phyloP scores from a whole-genome alignment of 2,329 filamentous ascomycete species.

The Aspergillus sp. region DNA sequence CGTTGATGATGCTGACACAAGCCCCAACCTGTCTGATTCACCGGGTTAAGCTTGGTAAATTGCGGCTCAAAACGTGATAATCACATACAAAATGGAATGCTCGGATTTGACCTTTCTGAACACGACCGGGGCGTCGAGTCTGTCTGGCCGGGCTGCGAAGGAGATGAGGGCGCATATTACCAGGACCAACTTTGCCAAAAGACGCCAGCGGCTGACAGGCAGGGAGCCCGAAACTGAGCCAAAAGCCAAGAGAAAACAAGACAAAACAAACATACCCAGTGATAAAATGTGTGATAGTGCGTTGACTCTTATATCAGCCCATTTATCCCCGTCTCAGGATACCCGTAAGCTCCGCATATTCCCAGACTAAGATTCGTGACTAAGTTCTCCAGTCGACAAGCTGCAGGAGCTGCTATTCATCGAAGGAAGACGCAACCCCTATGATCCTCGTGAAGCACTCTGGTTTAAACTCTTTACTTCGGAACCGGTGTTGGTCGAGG shows the following conservation, averaged over 20 bases:
- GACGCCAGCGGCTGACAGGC: not conserved
- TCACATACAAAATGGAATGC: not conserved
- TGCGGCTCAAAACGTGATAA: not conserved
- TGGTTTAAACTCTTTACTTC: slow-evolving; percentile 8
- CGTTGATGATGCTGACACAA: not conserved
- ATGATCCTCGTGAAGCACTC: not conserved
- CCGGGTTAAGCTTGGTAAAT: not conserved
- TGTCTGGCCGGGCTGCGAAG: not conserved
- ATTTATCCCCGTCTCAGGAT: not conserved
- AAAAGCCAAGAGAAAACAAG: not conserved
- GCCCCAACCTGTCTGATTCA: not conserved
- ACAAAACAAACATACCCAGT: too few relatives aligned
- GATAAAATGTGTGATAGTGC: not conserved
- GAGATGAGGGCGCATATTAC: slow-evolving; percentile 10
- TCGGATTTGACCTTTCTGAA: not conserved
- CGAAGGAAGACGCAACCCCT: not conserved
- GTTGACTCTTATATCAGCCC: not conserved
- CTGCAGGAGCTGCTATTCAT: not conserved
- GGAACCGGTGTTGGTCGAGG: slow-evolving; percentile 4
- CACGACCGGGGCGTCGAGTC: slow-evolving; percentile 1
- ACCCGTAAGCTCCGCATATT: not conserved
- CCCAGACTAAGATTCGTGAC: too few relatives aligned
- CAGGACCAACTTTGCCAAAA: slow-evolving; percentile 8
- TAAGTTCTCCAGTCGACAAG: not conserved
- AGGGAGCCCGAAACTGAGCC: not conserved